Conservation (phyloP, 768 basidiomycete species). For the Xerocomus potaroensis region DNA sequence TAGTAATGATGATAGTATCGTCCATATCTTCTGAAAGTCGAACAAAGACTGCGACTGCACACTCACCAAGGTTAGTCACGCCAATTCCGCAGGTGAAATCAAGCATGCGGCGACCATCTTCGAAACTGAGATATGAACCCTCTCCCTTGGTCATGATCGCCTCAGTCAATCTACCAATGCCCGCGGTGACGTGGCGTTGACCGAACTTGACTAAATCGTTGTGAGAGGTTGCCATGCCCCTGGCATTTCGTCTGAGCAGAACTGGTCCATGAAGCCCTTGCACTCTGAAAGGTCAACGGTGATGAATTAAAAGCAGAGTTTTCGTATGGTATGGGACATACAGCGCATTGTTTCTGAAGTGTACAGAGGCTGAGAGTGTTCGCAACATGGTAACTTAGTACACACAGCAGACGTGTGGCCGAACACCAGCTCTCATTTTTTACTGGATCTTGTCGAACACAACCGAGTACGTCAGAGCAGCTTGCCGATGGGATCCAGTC, state of each 20-base stretch:
- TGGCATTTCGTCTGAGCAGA: constrained; percentile 1
- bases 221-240: constrained; percentile 21
- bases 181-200: constrained; percentile 42
- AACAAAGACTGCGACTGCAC: no score
- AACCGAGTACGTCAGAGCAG: constrained; percentile 28
- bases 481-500: constrained; percentile 33
- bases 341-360: constrained; percentile 1
- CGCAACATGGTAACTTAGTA: constrained; percentile 8
- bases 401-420: no score
- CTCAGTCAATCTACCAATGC: constrained; percentile 39
- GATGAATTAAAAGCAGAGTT: not conserved
- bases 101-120: constrained; percentile 68
- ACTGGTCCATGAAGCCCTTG: not conserved
- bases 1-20: constrained; percentile 28
- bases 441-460: not conserved
- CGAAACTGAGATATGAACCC: constrained; percentile 69
- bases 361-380: no score
- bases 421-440: not conserved
- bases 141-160: constrained; percentile 64
- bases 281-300: constrained; percentile 2
- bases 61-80: constrained; percentile 75
- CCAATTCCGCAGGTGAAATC: constrained; percentile 90
- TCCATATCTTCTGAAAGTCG: not conserved
- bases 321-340: constrained; percentile 9
- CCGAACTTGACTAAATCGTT: constrained; percentile 33